Evolutionary conservation across 163 green algal species (phyloP).

Genomic region (Chloromonas sp.): DNA sequence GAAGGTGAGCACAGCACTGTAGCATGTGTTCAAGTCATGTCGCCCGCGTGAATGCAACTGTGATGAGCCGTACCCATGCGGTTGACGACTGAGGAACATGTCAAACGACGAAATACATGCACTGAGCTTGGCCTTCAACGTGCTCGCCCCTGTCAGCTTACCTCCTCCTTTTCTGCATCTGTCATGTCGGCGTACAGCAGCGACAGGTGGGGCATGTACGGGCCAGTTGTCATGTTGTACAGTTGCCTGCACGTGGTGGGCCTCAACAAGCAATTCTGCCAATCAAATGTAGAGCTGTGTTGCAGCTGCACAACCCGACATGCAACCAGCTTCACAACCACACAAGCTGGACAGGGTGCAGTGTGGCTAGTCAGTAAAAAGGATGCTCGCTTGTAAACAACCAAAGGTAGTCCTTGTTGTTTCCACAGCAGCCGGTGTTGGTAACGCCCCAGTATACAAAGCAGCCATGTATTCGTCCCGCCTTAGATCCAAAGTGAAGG

Average conservation of each 20-base stretch:
- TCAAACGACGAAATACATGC: not conserved
- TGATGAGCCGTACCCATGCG: no score
- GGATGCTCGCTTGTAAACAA: not conserved
- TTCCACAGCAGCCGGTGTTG: no score
- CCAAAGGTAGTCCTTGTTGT: no score
- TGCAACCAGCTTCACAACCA: no score
- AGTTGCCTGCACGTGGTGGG: not conserved
- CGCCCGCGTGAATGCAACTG: no score
- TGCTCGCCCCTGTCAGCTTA: not conserved
- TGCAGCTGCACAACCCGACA: no score
- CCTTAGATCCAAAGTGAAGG: no score
- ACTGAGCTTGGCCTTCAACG: not conserved
- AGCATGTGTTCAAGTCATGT: not conserved
- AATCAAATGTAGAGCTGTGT: no score
- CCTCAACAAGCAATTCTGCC: no score
- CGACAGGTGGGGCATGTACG: slow-evolving; percentile 57
- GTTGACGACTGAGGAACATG: no score
- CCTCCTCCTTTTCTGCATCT: not conserved
- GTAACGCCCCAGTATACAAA: no score
- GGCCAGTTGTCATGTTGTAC: slow-evolving; percentile 9
- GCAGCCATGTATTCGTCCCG: no score
- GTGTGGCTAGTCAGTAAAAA: not conserved
- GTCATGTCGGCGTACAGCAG: slow-evolving; percentile 24
- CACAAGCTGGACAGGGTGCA: not conserved
- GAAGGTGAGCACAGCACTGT: not conserved